phyloP scores from a whole-genome alignment of 441 rosid genomes.

The Gossypium armourianum region DNA sequence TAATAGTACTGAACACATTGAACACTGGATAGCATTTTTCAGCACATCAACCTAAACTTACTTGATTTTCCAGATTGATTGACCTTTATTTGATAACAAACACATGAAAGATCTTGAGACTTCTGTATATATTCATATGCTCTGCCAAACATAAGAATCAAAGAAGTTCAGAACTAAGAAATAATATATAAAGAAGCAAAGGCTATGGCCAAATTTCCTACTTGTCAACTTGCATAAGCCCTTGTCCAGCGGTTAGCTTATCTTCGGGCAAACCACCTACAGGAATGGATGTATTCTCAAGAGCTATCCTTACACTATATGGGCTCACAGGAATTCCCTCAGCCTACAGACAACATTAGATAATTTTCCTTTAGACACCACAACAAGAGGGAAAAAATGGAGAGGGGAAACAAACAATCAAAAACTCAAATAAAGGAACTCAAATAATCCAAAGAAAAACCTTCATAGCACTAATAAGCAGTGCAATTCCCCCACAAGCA shows the following conservation, averaged over 20 bases:
- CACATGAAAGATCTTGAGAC: conserved; percentile 44
- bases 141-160: conserved; percentile 35
- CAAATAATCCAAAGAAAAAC: conserved; percentile 29
- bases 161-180: conserved; percentile 19
- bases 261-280: conserved; percentile 67
- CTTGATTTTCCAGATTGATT: conserved; percentile 72
- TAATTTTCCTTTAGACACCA: conserved; percentile 19
- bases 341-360: conserved; percentile 43
- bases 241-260: conserved; percentile 78
- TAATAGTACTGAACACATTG: neutral
- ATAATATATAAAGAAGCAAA: conserved; percentile 2
- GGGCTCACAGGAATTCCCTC: conserved; percentile 79
- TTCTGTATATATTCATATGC: conserved; percentile 66
- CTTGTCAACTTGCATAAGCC: conserved; percentile 96
- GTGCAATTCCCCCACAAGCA: conserved; percentile 95
- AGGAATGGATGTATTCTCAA: conserved; percentile 72
- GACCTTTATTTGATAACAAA: conserved; percentile 62
- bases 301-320: conserved; percentile 70
- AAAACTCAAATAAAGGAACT: neutral
- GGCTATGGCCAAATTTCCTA: conserved; percentile 30
- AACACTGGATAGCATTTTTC: neutral
- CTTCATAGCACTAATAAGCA: conserved; percentile 93
- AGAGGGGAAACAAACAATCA: neutral
- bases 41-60: conserved; percentile 28
- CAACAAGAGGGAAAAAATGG: neutral